Evolutionary conservation across 2,329 filamentous ascomycete species (phyloP).

Genomic region (Alternaria sp.): DNA sequence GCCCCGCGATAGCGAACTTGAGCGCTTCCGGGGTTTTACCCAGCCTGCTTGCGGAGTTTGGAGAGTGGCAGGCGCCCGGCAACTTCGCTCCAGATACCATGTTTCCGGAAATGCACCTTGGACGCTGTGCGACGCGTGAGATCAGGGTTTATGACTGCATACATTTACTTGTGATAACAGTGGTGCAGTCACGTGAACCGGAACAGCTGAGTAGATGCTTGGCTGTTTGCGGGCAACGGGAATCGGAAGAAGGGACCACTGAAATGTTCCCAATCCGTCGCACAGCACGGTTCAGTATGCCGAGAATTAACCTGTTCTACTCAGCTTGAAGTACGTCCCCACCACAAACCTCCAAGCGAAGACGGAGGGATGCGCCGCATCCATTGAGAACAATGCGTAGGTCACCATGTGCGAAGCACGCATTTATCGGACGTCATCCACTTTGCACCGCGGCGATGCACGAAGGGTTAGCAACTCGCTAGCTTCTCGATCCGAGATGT

Average conservation of each 20-base stretch:
- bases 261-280: neutral
- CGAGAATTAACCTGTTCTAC: neutral
- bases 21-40: neutral
- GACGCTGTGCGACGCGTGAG: slow-evolving; percentile 4
- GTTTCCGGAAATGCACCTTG: slow-evolving; percentile 21
- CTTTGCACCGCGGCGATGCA: neutral
- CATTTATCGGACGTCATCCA: neutral
- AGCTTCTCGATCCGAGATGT: neutral
- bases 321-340: neutral
- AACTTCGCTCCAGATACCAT: slow-evolving; percentile 19
- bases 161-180: slow-evolving; percentile 1
- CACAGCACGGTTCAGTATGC: neutral
- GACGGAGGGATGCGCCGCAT: neutral
- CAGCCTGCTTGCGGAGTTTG: neutral
- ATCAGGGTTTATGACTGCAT: slow-evolving; percentile 5
- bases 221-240: neutral
- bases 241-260: neutral
- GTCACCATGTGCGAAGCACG: neutral
- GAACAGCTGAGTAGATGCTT: neutral
- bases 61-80: slow-evolving; percentile 3
- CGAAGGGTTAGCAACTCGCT: neutral
- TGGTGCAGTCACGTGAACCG: neutral
- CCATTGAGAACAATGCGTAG: neutral
- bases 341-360: neutral
- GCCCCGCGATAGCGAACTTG: neutral